Percentiles rank a stretch among this genome's conserved stretches.
phyloP scores from a whole-genome alignment of 2,329 filamentous ascomycete genomes.

The Claviceps sp. region DNA sequence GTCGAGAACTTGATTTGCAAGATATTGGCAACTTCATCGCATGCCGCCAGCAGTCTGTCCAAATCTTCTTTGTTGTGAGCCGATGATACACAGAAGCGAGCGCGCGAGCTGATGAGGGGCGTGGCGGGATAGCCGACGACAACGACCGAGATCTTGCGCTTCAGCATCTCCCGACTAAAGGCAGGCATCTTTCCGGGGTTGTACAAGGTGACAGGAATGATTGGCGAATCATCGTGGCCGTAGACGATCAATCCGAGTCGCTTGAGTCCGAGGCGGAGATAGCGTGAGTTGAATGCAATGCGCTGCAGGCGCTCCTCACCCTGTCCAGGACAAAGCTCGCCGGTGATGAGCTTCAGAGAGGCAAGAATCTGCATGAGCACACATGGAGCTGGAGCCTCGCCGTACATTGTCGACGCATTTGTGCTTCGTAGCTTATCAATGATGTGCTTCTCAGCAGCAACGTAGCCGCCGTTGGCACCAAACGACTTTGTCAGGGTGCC shows the following conservation, averaged over 20 bases:
- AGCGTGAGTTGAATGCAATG: conserved; percentile 95
- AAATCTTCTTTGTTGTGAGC: conserved; percentile 98
- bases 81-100: conserved; percentile 88
- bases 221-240: conserved; percentile 94
- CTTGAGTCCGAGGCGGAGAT: conserved; percentile 94
- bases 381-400: conserved; percentile 75
- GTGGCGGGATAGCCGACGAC: conserved; percentile 96
- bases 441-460: conserved; percentile 77
- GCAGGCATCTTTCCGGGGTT: conserved; percentile 98
- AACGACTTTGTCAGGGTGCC: conserved; percentile 97
- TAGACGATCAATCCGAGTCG: conserved; percentile 93
- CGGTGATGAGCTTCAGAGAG: conserved; percentile 76
- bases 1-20: conserved; percentile 96
- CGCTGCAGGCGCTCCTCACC: conserved; percentile 91
- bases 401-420: conserved; percentile 77
- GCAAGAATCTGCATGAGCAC: conserved; percentile 85
- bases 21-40: conserved; percentile 83
- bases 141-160: conserved; percentile 93
- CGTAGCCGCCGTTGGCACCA: conserved; percentile 91
- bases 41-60: conserved; percentile 76
- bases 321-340: conserved; percentile 77
- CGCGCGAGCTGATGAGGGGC: conserved; percentile 85
- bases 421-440: conserved; percentile 81
- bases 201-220: conserved; percentile 88
- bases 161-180: conserved; percentile 97